These are phyloP conservation scores for Pichia thaimueangensis DNA, from an alignment of 805 yeast species.

Conservation along the genomic window DNA sequence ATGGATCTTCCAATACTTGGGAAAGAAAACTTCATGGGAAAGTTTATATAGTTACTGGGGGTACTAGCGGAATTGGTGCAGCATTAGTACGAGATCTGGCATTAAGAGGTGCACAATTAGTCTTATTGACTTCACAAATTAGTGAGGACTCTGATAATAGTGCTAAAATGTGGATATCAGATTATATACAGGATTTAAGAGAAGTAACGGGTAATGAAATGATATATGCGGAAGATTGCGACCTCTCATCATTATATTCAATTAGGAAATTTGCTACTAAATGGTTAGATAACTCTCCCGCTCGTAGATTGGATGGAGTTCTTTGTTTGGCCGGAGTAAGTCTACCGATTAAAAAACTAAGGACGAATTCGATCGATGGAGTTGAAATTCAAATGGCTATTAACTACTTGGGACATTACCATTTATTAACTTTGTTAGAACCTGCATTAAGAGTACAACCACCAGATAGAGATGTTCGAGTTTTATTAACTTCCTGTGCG, in stretches of 20 bases:
- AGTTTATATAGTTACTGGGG: slow-evolving; percentile 84
- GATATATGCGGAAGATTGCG: slow-evolving; percentile 89
- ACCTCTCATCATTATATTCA: slow-evolving; percentile 64
- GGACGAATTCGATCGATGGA: slow-evolving; percentile 72
- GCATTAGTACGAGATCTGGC: slow-evolving; percentile 72
- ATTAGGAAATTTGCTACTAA: slow-evolving; percentile 86
- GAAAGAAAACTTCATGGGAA: slow-evolving; percentile 88
- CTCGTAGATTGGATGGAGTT: slow-evolving; percentile 86
- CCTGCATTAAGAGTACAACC: slow-evolving; percentile 88
- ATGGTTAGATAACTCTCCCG: slow-evolving; percentile 89
- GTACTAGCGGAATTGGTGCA: slow-evolving; percentile 87
- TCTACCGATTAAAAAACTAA: slow-evolving; percentile 59
- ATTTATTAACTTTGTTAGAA: slow-evolving; percentile 68
- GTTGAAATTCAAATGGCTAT: slow-evolving; percentile 79
- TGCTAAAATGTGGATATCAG: slow-evolving; percentile 55
- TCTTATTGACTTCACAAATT: slow-evolving; percentile 56
- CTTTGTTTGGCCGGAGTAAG: slow-evolving; percentile 83
- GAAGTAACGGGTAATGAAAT: slow-evolving; percentile 60
- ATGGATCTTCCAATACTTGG: slow-evolving; percentile 84
- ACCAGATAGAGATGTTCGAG: slow-evolving; percentile 88
- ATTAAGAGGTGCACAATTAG: slow-evolving; percentile 74
- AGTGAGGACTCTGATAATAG: slow-evolving; percentile 39
- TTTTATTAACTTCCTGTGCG: slow-evolving; percentile 72
- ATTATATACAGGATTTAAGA: slow-evolving; percentile 73
- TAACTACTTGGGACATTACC: slow-evolving; percentile 78